phyloP scores from a whole-genome alignment of 495 filamentous ascomycete genomes.

The Penicillium crystallinum region DNA sequence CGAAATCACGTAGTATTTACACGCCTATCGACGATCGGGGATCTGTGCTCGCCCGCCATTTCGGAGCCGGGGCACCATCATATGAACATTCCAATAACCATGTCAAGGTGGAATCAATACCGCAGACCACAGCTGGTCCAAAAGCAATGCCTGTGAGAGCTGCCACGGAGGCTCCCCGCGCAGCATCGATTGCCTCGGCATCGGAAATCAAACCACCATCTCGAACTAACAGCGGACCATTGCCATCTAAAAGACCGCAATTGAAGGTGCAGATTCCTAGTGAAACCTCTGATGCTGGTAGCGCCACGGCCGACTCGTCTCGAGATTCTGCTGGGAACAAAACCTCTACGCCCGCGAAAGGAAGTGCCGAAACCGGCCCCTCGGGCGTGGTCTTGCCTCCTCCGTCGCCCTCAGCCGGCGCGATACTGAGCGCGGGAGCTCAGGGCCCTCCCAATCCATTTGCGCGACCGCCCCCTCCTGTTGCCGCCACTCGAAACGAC shows the following conservation, averaged over 20 bases:
- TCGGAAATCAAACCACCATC: slow-evolving; percentile 66
- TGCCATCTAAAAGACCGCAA: slow-evolving; percentile 66
- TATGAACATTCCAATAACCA: slow-evolving; percentile 41
- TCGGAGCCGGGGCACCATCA: slow-evolving; percentile 52
- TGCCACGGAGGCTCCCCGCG: slow-evolving; percentile 37
- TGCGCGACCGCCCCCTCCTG: slow-evolving; percentile 70
- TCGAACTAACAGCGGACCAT: slow-evolving; percentile 62
- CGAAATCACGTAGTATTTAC: slow-evolving; percentile 88
- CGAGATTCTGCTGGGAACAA: slow-evolving; percentile 61
- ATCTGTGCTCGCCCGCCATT: slow-evolving; percentile 82
- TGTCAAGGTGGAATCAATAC: slow-evolving; percentile 36
- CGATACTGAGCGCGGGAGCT: slow-evolving; percentile 84
- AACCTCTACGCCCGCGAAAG: slow-evolving; percentile 45
- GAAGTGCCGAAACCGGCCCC: slow-evolving; percentile 52
- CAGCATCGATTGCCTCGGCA: slow-evolving; percentile 47
- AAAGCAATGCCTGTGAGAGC: slow-evolving; percentile 34
- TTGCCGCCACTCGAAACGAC: slow-evolving; percentile 30
- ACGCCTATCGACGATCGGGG: slow-evolving; percentile 92
- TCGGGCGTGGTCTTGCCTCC: slow-evolving; percentile 80
- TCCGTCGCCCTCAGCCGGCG: slow-evolving; percentile 82
- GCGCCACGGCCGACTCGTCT: slow-evolving; percentile 68
- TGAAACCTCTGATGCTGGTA: slow-evolving; percentile 79
- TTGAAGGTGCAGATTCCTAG: slow-evolving; percentile 93
- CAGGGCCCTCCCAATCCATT: slow-evolving; percentile 94
- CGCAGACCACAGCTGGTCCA: slow-evolving; percentile 44